Evolutionary conservation across 441 rosid species (phyloP).

Genomic region (Rhodomyrtus psidioides): DNA sequence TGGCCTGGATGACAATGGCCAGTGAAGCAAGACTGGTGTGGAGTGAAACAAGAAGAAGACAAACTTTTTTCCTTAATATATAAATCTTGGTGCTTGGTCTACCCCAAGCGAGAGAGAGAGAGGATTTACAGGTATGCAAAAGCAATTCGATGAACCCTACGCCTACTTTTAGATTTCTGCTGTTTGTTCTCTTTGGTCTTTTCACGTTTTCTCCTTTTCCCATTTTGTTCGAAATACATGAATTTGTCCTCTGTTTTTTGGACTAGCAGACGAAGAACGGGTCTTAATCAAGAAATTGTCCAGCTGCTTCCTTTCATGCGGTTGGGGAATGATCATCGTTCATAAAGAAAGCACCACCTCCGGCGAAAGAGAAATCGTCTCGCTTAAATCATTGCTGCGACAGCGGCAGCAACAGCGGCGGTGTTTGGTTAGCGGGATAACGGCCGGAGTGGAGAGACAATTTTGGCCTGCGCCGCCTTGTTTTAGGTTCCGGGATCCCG

Average conservation of each 20-base stretch:
- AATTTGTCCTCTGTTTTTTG: not conserved
- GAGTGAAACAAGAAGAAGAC: not conserved
- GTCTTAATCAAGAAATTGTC: not conserved
- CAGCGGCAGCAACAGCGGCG: too few relatives aligned
- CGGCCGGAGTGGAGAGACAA: too few relatives aligned
- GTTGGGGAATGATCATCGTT: not conserved
- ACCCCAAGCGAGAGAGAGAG: too few relatives aligned
- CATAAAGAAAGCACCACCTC: not conserved
- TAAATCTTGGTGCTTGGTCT: too few relatives aligned
- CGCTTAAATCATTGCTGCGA: not conserved
- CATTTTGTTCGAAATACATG: not conserved
- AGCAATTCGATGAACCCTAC: not conserved
- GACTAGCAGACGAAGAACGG: not conserved
- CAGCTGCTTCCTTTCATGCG: not conserved
- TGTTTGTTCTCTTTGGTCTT: not conserved
- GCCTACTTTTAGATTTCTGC: not conserved
- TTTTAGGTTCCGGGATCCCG: not conserved
- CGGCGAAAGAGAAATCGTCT: not conserved
- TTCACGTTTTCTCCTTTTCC: not conserved
- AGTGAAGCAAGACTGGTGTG: not conserved
- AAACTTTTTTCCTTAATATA: not conserved
- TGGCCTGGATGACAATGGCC: not conserved
- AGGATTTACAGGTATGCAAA: not conserved
- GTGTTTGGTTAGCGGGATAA: too few relatives aligned
- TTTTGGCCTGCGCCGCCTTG: too few relatives aligned